Conservation (phyloP, 31 red algal genomes). For the Asparagopsis taxiformis region DNA sequence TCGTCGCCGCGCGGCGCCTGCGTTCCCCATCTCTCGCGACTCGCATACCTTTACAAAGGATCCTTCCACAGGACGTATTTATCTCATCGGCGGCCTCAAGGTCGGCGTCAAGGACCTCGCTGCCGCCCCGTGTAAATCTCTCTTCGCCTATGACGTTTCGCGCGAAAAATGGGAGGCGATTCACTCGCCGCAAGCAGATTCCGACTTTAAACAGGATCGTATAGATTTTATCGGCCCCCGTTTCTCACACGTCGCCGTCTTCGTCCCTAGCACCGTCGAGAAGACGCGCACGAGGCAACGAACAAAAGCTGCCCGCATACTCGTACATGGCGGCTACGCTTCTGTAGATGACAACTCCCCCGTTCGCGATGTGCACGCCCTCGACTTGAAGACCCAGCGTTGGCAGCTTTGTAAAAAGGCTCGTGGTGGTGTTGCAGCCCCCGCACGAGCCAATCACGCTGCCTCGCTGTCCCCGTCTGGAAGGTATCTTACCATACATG, state of each 20-base stretch:
- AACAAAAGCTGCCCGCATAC: conserved; percentile 23
- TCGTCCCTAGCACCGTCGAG: conserved; percentile 13
- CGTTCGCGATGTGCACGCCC: conserved; percentile 24
- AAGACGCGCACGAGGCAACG: conserved; percentile 18
- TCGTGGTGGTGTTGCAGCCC: conserved; percentile 5
- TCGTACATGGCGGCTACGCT: conserved; percentile 51
- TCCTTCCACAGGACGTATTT: conserved; percentile 16
- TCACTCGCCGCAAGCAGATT: background rate
- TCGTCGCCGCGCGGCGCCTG: background rate
- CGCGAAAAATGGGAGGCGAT: conserved; percentile 23
- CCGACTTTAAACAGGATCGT: conserved; percentile 7
- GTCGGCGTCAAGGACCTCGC: conserved; percentile 35
- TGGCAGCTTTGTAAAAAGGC: conserved; percentile 17
- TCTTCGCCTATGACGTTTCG: conserved; percentile 46
- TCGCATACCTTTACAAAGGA: conserved; percentile 48
- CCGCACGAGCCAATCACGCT: conserved; percentile 46
- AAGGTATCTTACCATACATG: conserved; percentile 47
- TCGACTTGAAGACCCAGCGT: conserved; percentile 38
- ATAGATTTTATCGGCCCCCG: conserved; percentile 38
- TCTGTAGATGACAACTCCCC: conserved; percentile 5
- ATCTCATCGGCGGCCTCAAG: conserved; percentile 63
- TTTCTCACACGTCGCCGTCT: conserved; percentile 44
- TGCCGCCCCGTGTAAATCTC: conserved; percentile 23
- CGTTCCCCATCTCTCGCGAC: conserved; percentile 41
- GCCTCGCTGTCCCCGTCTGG: conserved; percentile 20